Evolutionary conservation across 441 rosid genomes (phyloP).

Genomic region (Manihot esculenta): DNA sequence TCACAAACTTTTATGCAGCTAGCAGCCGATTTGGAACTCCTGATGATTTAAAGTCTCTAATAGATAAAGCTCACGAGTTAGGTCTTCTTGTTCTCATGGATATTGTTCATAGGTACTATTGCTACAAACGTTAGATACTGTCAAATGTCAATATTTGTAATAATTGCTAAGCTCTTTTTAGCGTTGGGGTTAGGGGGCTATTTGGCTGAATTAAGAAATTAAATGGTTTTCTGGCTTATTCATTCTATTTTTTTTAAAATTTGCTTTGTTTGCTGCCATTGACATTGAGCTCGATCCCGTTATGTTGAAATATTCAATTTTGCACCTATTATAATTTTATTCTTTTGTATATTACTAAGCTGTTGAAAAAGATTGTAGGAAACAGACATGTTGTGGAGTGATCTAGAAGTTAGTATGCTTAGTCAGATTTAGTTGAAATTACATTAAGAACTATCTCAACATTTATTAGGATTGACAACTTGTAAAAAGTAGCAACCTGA

Average conservation of each 20-base stretch:
- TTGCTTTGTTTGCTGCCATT: not conserved
- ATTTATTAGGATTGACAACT: not conserved
- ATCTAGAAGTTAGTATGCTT: not conserved
- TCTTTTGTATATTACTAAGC: no score
- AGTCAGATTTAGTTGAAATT: not conserved
- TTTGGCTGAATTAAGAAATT: no score
- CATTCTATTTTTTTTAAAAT: not conserved
- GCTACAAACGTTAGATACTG: slow-evolving; percentile 2
- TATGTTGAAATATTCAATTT: not conserved
- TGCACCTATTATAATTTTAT: no score
- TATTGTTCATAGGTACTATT: slow-evolving; percentile 88
- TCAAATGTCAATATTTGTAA: not conserved
- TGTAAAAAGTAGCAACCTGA: not conserved
- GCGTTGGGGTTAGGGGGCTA: not conserved
- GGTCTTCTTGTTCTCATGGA: slow-evolving; percentile 97
- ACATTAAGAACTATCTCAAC: no score
- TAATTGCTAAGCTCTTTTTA: not conserved
- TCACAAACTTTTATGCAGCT: slow-evolving; percentile 92
- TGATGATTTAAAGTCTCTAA: slow-evolving; percentile 91
- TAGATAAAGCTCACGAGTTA: slow-evolving; percentile 93
- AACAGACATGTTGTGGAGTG: not conserved
- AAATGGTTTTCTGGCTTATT: no score
- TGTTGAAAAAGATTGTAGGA: no score
- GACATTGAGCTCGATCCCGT: not conserved
- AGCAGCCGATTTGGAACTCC: slow-evolving; percentile 99